Conservation (phyloP, 2,329 filamentous ascomycete genomes). For the Chlorencoelia australis region DNA sequence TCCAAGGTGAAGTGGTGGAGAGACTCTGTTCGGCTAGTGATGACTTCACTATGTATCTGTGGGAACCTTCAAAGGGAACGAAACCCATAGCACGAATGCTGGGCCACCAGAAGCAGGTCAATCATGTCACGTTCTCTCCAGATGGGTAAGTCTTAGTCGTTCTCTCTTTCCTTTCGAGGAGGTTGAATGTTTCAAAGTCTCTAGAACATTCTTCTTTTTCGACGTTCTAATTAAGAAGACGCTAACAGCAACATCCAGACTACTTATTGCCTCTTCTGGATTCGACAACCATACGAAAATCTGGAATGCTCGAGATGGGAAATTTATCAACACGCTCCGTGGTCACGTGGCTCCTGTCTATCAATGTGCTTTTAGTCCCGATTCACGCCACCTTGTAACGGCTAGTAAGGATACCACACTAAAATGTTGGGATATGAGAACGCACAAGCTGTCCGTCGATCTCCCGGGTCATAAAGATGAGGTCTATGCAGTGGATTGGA, state of each 20-base stretch:
- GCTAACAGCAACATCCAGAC: too few relatives aligned
- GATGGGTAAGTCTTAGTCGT: too few relatives aligned
- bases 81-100: conserved; percentile 82
- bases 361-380: conserved; percentile 84
- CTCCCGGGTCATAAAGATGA: conserved; percentile 86
- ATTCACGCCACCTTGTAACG: conserved; percentile 80
- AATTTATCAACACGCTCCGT: conserved; percentile 77
- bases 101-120: conserved; percentile 96
- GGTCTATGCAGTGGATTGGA: conserved; percentile 93
- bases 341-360: conserved; percentile 91
- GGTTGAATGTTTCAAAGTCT: too few relatives aligned
- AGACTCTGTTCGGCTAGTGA: conserved; percentile 83
- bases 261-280: conserved; percentile 74
- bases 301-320: conserved; percentile 68
- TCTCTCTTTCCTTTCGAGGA: too few relatives aligned
- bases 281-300: conserved; percentile 96
- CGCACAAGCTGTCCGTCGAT: conserved; percentile 71
- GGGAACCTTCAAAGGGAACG: conserved; percentile 68
- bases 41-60: conserved; percentile 93
- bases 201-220: too few relatives aligned
- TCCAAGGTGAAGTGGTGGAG: conserved; percentile 70
- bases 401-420: conserved; percentile 81
- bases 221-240: too few relatives aligned
- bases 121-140: conserved; percentile 89
- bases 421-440: conserved; percentile 88